Evolutionary conservation across 441 rosid species (phyloP).

Genomic region (Eruca vesicaria): DNA sequence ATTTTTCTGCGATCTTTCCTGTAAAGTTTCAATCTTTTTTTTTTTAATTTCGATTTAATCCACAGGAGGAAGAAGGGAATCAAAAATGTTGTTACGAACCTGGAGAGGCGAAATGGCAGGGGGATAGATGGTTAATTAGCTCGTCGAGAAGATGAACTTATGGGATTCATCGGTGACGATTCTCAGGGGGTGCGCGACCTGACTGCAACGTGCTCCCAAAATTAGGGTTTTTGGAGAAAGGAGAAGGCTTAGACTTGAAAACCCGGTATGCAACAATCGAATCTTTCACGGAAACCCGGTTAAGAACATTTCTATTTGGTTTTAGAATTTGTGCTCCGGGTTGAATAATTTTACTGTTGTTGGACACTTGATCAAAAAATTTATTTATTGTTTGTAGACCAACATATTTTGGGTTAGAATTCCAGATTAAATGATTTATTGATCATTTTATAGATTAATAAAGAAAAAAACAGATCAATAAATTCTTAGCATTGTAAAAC

Average conservation of each 20-base stretch:
- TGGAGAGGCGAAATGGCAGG: slow-evolving; percentile 6
- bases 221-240: slow-evolving; percentile 26
- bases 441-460: background rate
- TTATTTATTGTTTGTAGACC: background rate
- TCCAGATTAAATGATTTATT: background rate
- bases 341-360: background rate
- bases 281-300: background rate
- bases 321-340: background rate
- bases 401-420: background rate
- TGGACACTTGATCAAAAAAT: background rate
- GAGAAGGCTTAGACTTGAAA: background rate
- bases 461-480: background rate
- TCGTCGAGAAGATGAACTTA: background rate
- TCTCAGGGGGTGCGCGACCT: slow-evolving; percentile 6
- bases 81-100: slow-evolving; percentile 7
- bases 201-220: background rate
- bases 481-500: background rate
- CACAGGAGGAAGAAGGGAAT: background rate
- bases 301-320: background rate
- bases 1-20: slow-evolving; percentile 37
- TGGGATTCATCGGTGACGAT: slow-evolving; percentile 17
- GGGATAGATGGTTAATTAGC: background rate
- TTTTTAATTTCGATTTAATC: background rate
- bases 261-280: background rate
- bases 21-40: background rate